Evolutionary conservation across 176 grass and related monocot species (phyloP), one percentile per base, ranked within the genome.

Genomic region (Microstegium vimineum): DNA sequence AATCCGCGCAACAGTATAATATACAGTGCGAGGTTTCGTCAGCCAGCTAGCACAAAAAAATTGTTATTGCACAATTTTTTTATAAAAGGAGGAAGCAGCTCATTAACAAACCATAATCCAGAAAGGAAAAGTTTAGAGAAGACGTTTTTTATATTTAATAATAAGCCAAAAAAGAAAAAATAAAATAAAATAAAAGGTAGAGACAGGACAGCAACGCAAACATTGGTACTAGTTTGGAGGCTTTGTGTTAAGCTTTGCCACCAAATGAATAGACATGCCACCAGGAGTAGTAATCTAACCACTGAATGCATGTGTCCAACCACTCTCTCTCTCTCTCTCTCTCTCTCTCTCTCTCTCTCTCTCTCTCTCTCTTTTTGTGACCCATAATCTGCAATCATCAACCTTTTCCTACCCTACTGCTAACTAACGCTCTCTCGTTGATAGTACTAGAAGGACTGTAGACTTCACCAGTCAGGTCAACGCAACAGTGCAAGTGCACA

Each of bases 261-360:
- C 78, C 77, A 85, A 89, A 10, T 76, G 77, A 89, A 85, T 82
- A 77, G 78, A 90, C 83, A 54, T 67, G 59, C n/a, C 78, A 86
- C 83, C 79, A 33, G 74, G 73, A 33, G 66, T 86, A 33, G 66
- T 86, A 85, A 76, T 82, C 45, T 30, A 78, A n/a, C 51, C 51
- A 56, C 51, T n/a, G 51, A 22, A 56, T 56, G 51, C 51, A 56
- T 56, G 18, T 56, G 20, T 22, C 71, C 56, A 90, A 37, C 36
- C 57, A 82, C 78, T 57, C n/a, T n/a, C n/a, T n/a, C n/a, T n/a
- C n/a, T n/a, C n/a, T n/a, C n/a, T n/a, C n/a, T n/a, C n/a, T n/a
- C n/a, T n/a, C n/a, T n/a, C n/a, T n/a, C n/a, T n/a, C n/a, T n/a
- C n/a, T n/a, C n/a, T n/a, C n/a, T n/a, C n/a, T n/a, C n/a, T n/a